Percentiles rank a stretch among this genome's conserved stretches.
Conservation (phyloP, 2,329 filamentous ascomycete species). For the Elsinoe australis region DNA sequence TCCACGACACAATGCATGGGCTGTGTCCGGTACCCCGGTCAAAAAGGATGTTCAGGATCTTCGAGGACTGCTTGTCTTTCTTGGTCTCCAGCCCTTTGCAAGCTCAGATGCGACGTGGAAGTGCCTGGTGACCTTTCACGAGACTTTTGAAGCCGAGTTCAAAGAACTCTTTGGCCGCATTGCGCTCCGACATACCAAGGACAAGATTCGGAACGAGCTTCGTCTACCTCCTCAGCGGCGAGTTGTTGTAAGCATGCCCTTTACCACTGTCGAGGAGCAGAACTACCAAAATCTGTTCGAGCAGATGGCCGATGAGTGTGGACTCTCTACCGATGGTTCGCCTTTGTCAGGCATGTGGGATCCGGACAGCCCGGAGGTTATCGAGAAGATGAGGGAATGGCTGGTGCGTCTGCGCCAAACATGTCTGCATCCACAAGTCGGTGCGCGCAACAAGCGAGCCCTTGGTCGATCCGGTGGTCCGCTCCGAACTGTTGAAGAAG, state of each 20-base stretch:
- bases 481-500: slow-evolving; percentile 74
- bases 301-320: slow-evolving; percentile 64
- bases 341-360: slow-evolving; percentile 58
- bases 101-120: slow-evolving; percentile 59
- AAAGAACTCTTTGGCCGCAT: slow-evolving; percentile 61
- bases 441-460: slow-evolving; percentile 55
- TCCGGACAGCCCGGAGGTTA: slow-evolving; percentile 46
- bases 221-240: slow-evolving; percentile 74
- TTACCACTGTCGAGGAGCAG: slow-evolving; percentile 84
- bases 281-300: slow-evolving; percentile 72
- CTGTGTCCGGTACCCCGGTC: slow-evolving; percentile 82
- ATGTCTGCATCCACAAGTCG: slow-evolving; percentile 78
- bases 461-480: slow-evolving; percentile 55
- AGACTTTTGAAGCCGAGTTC: slow-evolving; percentile 56
- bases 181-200: slow-evolving; percentile 78
- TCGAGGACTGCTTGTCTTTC: slow-evolving; percentile 71
- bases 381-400: slow-evolving; percentile 72
- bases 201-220: slow-evolving; percentile 69
- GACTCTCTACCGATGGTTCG: slow-evolving; percentile 55
- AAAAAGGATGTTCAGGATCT: slow-evolving; percentile 72
- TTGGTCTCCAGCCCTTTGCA: slow-evolving; percentile 70
- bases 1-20: slow-evolving; percentile 82
- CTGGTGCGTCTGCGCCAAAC: slow-evolving; percentile 71
- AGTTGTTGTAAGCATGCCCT: slow-evolving; percentile 80
- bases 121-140: slow-evolving; percentile 45